Conservation (phyloP, 768 basidiomycete species). For the Hygrocybe coccinea region DNA sequence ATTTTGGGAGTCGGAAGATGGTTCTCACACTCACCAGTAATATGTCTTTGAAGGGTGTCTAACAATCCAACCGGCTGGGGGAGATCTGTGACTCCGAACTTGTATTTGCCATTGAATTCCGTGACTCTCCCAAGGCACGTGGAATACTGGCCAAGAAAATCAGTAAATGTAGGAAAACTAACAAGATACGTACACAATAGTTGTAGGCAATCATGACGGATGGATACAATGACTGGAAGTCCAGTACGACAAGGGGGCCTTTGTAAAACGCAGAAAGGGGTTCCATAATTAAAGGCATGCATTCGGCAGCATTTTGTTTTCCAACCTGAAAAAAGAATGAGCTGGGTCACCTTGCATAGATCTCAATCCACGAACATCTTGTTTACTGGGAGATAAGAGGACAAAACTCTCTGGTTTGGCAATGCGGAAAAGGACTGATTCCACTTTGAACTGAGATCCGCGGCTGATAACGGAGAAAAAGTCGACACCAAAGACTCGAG, state of each 20-base stretch:
- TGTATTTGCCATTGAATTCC: slow-evolving; percentile 84
- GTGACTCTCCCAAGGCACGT: slow-evolving; percentile 87
- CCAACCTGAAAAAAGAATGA: slow-evolving; percentile 64
- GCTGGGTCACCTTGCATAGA: neutral
- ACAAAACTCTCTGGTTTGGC: slow-evolving; percentile 94
- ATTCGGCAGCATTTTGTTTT: slow-evolving; percentile 92
- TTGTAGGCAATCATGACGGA: slow-evolving; percentile 99
- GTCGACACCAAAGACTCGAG: slow-evolving; percentile 95
- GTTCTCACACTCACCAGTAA: slow-evolving; percentile 52
- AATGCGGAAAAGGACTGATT: slow-evolving; percentile 97
- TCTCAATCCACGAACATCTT: slow-evolving; percentile 53
- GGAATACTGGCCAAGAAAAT: slow-evolving; percentile 50
- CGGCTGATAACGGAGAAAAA: slow-evolving; percentile 92
- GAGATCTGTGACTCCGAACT: slow-evolving; percentile 80
- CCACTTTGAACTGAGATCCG: slow-evolving; percentile 98
- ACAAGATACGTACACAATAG: slow-evolving; percentile 48
- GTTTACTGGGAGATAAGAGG: slow-evolving; percentile 81
- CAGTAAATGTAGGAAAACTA: neutral
- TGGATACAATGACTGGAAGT: slow-evolving; percentile 95
- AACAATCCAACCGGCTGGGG: slow-evolving; percentile 64
- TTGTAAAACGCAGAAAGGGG: slow-evolving; percentile 90
- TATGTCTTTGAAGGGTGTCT: slow-evolving; percentile 65
- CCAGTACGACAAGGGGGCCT: slow-evolving; percentile 87
- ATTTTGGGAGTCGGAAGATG: neutral
- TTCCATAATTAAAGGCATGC: slow-evolving; percentile 93